Base-by-base conservation (phyloP, 192 early-diverging fungal genomes). In the Linnemannia exigua region DNA sequence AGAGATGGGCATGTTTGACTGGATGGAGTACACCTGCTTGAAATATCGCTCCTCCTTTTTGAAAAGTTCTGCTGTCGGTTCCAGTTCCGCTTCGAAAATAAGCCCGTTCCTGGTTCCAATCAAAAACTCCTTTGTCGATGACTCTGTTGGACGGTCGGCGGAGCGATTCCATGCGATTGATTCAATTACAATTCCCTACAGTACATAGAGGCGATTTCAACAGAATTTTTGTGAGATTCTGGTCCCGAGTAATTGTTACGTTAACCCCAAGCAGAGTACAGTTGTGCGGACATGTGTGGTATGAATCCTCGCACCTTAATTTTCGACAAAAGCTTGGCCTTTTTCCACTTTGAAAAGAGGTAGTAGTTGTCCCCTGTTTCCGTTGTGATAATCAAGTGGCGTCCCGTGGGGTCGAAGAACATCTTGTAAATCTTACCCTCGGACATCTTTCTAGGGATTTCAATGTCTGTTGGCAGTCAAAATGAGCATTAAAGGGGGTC, bases 341-440 rank as follows among this genome's bases (percentile, higher is more conserved):
- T 93, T 77, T 95, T 95, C 97, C 97, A 98, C 70, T 92, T 92
- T 67, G 93, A 90, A 88, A 93, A 95, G 67, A 97, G 88, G 86
- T 99, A 99, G 80, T 96, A 98, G 80, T 94, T 98, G 77, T 98
- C 97, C 70, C 97, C 97, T 20, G 94, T 90, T 36, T 96, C 93
- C 3, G 97, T 98, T 5, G 96, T 94, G 70, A 98, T 92, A 70
- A 99, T 91, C 80, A 98, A 79, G 77, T 98, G 98, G 63, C 95
- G 92, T 31, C 96, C 97, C 8, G 95, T 95, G 12, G 97, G 97
- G 80, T 98, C 97, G 77, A 97, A 89, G 82, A 97, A 98, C 46
- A 95, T 89, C 63, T 89, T 93, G 72, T 93, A 89, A n/a, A 96
- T 92, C 50, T 83, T 83, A 41, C 93, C 94, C 68, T 90, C 91